Conservation (phyloP, 768 basidiomycete genomes). For the Leccinellum albellum region DNA sequence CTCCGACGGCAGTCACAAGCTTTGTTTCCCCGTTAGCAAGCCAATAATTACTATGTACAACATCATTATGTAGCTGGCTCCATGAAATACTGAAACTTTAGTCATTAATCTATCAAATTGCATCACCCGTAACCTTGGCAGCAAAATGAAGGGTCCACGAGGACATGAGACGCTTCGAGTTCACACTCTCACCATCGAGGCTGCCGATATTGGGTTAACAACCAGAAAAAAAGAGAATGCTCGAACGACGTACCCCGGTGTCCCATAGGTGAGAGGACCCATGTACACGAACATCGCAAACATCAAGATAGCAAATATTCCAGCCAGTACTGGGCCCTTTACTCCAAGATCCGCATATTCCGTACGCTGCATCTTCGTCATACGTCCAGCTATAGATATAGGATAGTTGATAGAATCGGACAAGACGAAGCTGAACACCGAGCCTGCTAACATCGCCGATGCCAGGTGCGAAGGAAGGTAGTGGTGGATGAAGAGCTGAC, state of each 20-base stretch:
- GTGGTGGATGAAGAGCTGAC: constrained; percentile 96
- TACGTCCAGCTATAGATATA: constrained; percentile 70
- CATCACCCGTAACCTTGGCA: constrained; percentile 55
- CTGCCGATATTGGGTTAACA: constrained; percentile 38
- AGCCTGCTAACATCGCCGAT: constrained; percentile 87
- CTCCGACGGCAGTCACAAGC: background rate
- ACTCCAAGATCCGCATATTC: constrained; percentile 74
- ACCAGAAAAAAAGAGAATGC: constrained; percentile 3
- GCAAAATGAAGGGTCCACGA: constrained; percentile 96
- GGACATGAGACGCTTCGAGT: constrained; percentile 74
- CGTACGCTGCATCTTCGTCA: constrained; percentile 47
- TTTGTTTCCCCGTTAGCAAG: constrained; percentile 9
- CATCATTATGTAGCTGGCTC: constrained; percentile 7
- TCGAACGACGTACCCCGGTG: constrained; percentile 72
- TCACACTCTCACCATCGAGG: constrained; percentile 81
- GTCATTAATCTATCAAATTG: constrained; percentile 17
- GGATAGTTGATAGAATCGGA: constrained; percentile 92
- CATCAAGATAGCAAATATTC: constrained; percentile 54
- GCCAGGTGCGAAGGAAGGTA: constrained; percentile 96
- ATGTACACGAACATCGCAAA: constrained; percentile 70
- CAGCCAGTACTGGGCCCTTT: constrained; percentile 66
- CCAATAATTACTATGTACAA: constrained; percentile 22
- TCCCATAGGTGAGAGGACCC: constrained; percentile 90
- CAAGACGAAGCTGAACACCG: constrained; percentile 85
- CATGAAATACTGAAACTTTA: constrained; percentile 5